Evolutionary conservation across 1,139 yeast species (phyloP).

Genomic region (Pichia sp.): DNA sequence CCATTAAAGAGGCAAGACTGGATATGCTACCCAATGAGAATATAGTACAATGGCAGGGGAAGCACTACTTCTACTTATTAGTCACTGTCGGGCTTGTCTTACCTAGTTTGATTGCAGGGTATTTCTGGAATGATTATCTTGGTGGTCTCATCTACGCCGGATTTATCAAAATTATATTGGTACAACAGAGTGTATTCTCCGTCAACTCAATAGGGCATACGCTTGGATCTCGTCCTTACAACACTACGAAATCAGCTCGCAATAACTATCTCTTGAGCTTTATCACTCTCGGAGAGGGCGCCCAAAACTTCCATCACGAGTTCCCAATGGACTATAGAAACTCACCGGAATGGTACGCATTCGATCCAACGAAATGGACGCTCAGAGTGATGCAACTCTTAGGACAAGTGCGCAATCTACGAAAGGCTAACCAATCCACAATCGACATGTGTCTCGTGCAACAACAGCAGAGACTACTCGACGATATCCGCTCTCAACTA

Average conservation of each 20-base stretch:
- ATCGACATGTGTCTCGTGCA: constrained; percentile 53
- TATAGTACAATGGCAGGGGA: constrained; percentile 55
- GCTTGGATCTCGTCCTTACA: constrained; percentile 53
- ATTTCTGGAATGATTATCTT: constrained; percentile 38
- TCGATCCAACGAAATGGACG: constrained; percentile 66
- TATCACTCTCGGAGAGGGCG: constrained; percentile 59
- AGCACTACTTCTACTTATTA: constrained; percentile 38
- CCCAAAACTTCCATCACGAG: constrained; percentile 68
- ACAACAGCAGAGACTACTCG: constrained; percentile 57
- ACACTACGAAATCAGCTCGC: constrained; percentile 54
- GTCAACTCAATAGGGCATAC: constrained; percentile 59
- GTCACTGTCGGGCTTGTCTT: constrained; percentile 39
- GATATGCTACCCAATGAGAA: constrained; percentile 30
- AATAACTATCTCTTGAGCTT: constrained; percentile 40
- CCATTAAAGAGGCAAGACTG: constrained; percentile 29
- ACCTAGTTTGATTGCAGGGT: constrained; percentile 41
- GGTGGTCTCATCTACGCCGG: constrained; percentile 62
- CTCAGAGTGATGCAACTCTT: constrained; percentile 35
- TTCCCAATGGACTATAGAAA: constrained; percentile 64
- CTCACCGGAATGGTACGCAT: constrained; percentile 42
- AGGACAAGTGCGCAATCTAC: constrained; percentile 37
- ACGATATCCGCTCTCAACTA: constrained; percentile 51
- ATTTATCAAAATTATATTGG: constrained; percentile 42
- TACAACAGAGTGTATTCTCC: constrained; percentile 50
- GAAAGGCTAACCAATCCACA: constrained; percentile 38